Evolutionary conservation across 2,329 filamentous ascomycete genomes (phyloP), one percentile per base, ranked within the genome.

Genomic region (Myriosclerotinia scirpicola): DNA sequence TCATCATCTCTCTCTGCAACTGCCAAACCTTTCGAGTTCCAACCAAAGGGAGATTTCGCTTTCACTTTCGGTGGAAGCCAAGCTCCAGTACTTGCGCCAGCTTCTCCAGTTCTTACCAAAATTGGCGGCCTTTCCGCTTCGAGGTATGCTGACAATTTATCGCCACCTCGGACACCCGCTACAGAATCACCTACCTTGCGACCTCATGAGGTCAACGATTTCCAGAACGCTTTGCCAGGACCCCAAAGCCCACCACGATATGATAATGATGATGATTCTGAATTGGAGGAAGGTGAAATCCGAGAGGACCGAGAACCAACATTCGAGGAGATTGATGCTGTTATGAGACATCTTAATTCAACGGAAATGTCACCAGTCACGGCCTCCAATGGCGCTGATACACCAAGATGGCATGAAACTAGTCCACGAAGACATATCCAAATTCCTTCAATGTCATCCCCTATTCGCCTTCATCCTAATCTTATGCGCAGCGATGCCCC

Each of bases 291-390:
- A n/a, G 50, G 54, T 8, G 67, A 71, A 20, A n/a, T 65, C 17
- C 64, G 67, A 22, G 71, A 66, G 17, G 58, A 50, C 14, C 34
- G 44, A 15, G 71, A 74, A 53, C 71, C 69, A 8, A 82, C 88
- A 0, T 91, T 91, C 72, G 89, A 94, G 71, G 93, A 97, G 75
- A 93, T 97, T 73, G 93, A 97, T 80, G 92, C 90, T 54, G 88
- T 97, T 63, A 97, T 98, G 92, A 87, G 89, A 70, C 90, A 95
- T 68, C 84, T 97, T 73, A 89, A 92, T 73, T 85, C 88, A 67
- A 86, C 90, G 1, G 87, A 89, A 62, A 86, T 90, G 76, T 91
- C 91, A 58, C 65, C 71, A 53, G 65, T 69, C 20, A 53, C 40
- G 26, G 56, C 17, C 14, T 34, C 40, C 12, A 48, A 54, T 30